Evolutionary conservation across 352 stramenopile genomes (phyloP), one percentile per base, ranked within the genome.

Genomic region (Pythium folliculosum): DNA sequence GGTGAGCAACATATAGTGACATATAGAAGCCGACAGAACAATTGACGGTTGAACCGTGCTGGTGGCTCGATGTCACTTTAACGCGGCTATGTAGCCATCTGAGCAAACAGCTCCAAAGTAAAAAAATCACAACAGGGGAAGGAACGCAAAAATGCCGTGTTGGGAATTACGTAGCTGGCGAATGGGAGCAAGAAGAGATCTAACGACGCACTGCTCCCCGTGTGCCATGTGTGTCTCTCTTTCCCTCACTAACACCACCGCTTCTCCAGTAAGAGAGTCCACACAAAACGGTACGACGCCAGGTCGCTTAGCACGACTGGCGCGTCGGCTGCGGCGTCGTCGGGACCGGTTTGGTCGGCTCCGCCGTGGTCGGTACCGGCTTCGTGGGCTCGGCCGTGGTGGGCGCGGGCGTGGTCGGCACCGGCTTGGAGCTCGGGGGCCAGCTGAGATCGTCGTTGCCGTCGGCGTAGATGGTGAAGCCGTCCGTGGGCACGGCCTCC

Each of bases 391-490:
- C 54, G 14, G 55, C 44, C 1, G 73, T 72, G 17, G 44, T 43
- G 23, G 62, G 65, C 1, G 53, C 55, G 1, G 69, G 22, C 10
- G 61, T 37, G 5, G 55, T 49, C 5, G 53, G 51, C n/a, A 23
- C 40, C 4, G 60, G 60, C 21, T 70, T 69, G 22, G 67, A 58
- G 22, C 63, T 76, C 56, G 71, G 72, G 14, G 72, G 72, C 77
- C 75, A 84, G 48, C 27, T 69, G 13, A 69, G 75, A 22, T 76
- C 63, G 35, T 77, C 77, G n/a, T 66, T 63, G 0, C 72, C 72
- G 59, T 81, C 73, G 16, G 67, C 63, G 50, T 76, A 78, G 54
- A 84, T 82, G n/a, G 77, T 84, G 62, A 84, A 84, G 37, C 72
- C 75, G 25, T 84, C 77, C 16, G 75, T 81, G 0, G 77, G 68